Percentiles rank a stretch among this genome's conserved stretches.
Conservation (phyloP, 2,329 filamentous ascomycete species). For the Aspergillus quadrilineatus region DNA sequence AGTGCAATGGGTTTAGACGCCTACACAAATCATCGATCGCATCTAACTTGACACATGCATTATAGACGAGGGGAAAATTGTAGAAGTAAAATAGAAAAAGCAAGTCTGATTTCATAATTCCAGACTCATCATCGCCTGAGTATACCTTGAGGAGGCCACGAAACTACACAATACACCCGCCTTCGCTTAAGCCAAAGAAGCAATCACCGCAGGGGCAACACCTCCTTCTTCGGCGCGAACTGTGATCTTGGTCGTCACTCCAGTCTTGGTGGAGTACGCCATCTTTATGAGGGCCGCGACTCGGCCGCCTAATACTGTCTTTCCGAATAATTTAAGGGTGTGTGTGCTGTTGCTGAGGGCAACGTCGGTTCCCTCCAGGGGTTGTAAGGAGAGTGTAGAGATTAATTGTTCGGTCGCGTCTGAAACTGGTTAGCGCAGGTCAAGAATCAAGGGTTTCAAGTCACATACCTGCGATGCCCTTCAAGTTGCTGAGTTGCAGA, state of each 20-base stretch:
- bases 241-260: constrained; percentile 93
- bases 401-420: constrained; percentile 91
- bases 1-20: constrained; percentile 15
- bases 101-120: constrained; percentile 25
- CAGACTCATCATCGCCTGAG: constrained; percentile 19
- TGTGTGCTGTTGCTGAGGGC: constrained; percentile 86
- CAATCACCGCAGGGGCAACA: constrained; percentile 79
- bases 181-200: constrained; percentile 69
- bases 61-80: constrained; percentile 17
- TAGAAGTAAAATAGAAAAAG: constrained; percentile 16
- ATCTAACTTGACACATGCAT: constrained; percentile 24
- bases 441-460: background rate
- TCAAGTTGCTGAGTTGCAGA: constrained; percentile 79
- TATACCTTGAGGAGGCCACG: constrained; percentile 8
- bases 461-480: constrained; percentile 82
- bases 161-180: constrained; percentile 18
- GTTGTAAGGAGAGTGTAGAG: constrained; percentile 83
- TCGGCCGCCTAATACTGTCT: constrained; percentile 85
- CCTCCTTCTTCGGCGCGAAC: constrained; percentile 91
- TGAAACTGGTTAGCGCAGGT: constrained; percentile 40
- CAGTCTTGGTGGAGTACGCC: constrained; percentile 88
- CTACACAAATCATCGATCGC: constrained; percentile 24
- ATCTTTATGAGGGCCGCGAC: constrained; percentile 87
- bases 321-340: constrained; percentile 92
- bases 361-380: constrained; percentile 90